phyloP scores from a whole-genome alignment of 2,329 filamentous ascomycete genomes.

The Xylariomycetidae sp. region DNA sequence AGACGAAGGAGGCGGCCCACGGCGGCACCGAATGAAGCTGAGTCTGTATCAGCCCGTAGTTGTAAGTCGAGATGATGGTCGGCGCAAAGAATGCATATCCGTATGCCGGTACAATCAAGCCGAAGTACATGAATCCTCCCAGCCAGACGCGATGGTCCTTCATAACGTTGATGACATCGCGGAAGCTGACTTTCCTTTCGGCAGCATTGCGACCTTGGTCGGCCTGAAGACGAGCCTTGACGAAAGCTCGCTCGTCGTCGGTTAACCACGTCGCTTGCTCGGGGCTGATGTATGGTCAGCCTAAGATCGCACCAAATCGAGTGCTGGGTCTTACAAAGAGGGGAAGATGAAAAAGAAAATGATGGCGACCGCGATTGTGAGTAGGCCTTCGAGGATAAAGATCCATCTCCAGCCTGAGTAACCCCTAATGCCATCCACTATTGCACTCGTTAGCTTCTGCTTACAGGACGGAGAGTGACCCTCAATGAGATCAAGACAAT shows the following conservation, averaged over 20 bases:
- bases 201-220: constrained; percentile 64
- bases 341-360: constrained; percentile 65
- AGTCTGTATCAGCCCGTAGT: constrained; percentile 53
- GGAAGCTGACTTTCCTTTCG: constrained; percentile 53
- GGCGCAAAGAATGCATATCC: constrained; percentile 74
- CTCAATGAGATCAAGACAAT: too few species aligned
- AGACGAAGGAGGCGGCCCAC: constrained; percentile 65
- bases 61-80: constrained; percentile 61
- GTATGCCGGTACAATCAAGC: constrained; percentile 71
- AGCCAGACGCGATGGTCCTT: constrained; percentile 69
- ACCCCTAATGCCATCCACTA: constrained; percentile 59
- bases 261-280: constrained; percentile 68
- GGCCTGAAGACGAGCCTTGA: constrained; percentile 58
- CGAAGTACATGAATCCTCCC: constrained; percentile 76
- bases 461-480: neutral
- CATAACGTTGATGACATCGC: constrained; percentile 58
- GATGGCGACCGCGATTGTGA: constrained; percentile 35
- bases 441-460: constrained; percentile 6
- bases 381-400: constrained; percentile 68
- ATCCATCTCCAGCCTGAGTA: constrained; percentile 78
- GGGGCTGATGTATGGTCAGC: constrained; percentile 34
- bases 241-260: constrained; percentile 61
- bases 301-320: neutral
- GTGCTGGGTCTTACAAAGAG: constrained; percentile 45
- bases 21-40: constrained; percentile 54